Base-by-base conservation (phyloP, 306 rosid genomes). In the Phaseolus lunatus region DNA sequence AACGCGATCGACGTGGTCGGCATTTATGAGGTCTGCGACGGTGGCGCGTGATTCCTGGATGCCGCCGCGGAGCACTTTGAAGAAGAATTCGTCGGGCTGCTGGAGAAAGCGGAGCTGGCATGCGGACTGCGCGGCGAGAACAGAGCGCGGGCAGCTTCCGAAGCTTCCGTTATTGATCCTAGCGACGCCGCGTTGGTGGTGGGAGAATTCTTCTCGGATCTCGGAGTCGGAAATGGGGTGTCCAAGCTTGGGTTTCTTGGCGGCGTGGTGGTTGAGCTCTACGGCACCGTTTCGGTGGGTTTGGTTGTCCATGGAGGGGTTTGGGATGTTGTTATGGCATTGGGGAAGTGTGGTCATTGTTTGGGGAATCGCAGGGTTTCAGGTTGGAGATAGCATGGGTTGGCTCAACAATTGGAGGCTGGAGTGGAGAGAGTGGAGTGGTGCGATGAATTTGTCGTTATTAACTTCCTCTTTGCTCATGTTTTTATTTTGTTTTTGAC, bases 81-180 rank as follows among this genome's bases (percentile, higher is more conserved):
- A 78, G 90, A 19, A 82, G 83, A 89, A 89, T 1, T 80, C 80
- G 18, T 89, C 94, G 4, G 91, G 94, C 49, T 89, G 90, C 57
- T 76, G 85, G 76, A 87, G 94, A 80, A 85, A 85, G 5, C 79
- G 83, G 73, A 82, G 86, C 67, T 82, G 90, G 86, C 86, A 87
- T 29, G 31, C 7, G 49, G 72, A 61, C 78, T 87, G 91, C 3
- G 90, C 82, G 1, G 80, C 39, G 52, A 87, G 81, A 13, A 89
- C 72, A 29, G 91, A 87, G 16, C 66, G 76, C 9, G 94, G 93
- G 75, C 94, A 89, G 74, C 88, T 76, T 3, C 94, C 91, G 74
- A 89, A 87, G 78, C 88, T 89, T 48, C 94, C 94, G 82, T 87
- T 89, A 84, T 87, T 85, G 86, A 89, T 75, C 16, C 90, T 71